A percentile compares a stretch with the other conserved stretches of the same genome.
Conservation (phyloP, 2,329 filamentous ascomycete genomes). For the Polychaeton citri region DNA sequence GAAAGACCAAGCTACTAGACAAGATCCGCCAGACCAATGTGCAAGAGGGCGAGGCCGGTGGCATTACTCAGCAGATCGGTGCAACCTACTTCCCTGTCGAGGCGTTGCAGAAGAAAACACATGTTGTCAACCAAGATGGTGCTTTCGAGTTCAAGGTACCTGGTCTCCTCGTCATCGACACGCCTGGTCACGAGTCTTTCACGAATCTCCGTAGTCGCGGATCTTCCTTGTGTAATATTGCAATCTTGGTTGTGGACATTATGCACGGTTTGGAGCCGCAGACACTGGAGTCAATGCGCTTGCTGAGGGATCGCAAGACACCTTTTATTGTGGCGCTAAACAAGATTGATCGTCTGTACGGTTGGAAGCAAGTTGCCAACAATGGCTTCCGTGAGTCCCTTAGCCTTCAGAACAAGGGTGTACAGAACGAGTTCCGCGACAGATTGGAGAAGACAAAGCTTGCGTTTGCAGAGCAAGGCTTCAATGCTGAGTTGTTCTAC, state of each 20-base stretch:
- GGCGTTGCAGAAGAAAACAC: slow-evolving; percentile 80
- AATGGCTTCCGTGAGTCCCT: slow-evolving; percentile 95
- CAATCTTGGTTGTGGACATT: slow-evolving; percentile 96
- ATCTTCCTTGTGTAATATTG: slow-evolving; percentile 97
- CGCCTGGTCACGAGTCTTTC: slow-evolving; percentile 99
- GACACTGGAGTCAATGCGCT: slow-evolving; percentile 90
- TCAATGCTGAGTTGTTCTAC: slow-evolving; percentile 94
- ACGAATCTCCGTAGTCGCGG: slow-evolving; percentile 93
- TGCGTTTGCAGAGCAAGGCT: slow-evolving; percentile 88
- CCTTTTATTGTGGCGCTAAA: slow-evolving; percentile 98
- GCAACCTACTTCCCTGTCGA: slow-evolving; percentile 98
- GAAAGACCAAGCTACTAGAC: slow-evolving; percentile 98
- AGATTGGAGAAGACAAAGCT: slow-evolving; percentile 83
- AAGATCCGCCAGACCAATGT: slow-evolving; percentile 98
- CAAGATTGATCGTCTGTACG: slow-evolving; percentile 98
- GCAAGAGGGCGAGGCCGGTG: slow-evolving; percentile 96
- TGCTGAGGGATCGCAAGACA: slow-evolving; percentile 85
- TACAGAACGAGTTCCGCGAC: slow-evolving; percentile 88
- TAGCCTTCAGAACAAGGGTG: slow-evolving; percentile 76
- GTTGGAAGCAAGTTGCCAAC: slow-evolving; percentile 97
- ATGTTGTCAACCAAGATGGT: slow-evolving; percentile 81
- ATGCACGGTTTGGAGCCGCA: slow-evolving; percentile 99
- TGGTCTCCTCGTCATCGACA: slow-evolving; percentile 92
- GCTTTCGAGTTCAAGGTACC: slow-evolving; percentile 95
- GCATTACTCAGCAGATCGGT: slow-evolving; percentile 99